phyloP scores from a whole-genome alignment of 2,329 filamentous ascomycete genomes.

The Fusarium solani-melongenae region DNA sequence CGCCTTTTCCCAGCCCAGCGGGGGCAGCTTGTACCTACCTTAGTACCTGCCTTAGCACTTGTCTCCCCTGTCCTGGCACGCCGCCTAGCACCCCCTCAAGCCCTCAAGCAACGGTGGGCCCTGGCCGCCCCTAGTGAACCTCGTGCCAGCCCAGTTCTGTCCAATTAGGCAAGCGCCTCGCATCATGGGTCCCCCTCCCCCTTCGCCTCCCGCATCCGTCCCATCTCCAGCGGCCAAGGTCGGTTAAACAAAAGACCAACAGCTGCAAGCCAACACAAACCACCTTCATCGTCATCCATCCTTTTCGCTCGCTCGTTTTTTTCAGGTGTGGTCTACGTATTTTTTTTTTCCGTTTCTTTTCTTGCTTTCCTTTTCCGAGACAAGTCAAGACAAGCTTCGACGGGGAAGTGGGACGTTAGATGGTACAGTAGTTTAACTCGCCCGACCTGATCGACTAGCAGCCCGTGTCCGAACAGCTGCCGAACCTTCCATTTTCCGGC shows the following conservation, averaged over 20 bases:
- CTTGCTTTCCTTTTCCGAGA: constrained; percentile 2
- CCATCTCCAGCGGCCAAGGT: constrained; percentile 38
- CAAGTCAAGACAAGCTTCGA: constrained; percentile 5
- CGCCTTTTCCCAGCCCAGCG: constrained; percentile 28
- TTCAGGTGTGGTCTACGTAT: not conserved
- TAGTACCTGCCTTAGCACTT: constrained; percentile 41
- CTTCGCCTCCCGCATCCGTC: constrained; percentile 42
- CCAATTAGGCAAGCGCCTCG: constrained; percentile 29
- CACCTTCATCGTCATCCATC: constrained; percentile 29
- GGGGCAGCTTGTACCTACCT: constrained; percentile 22
- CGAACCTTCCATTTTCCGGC: constrained; percentile 36
- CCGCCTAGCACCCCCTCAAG: constrained; percentile 12
- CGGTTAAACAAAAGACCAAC: constrained; percentile 37
- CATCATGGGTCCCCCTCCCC: constrained; percentile 25
- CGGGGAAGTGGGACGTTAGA: constrained; percentile 1
- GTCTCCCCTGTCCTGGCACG: constrained; percentile 3
- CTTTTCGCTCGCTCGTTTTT: constrained; percentile 16
- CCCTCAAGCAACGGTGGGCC: constrained; percentile 25
- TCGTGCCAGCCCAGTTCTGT: constrained; percentile 40
- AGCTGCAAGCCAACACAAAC: constrained; percentile 23
- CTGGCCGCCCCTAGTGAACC: constrained; percentile 24
- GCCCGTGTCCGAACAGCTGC: constrained; percentile 22
- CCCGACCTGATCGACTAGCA: not conserved
- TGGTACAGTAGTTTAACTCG: not conserved
- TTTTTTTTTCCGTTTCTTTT: not conserved